Conservation (phyloP, 2,329 filamentous ascomycete species). For the Beauveria sp. region DNA sequence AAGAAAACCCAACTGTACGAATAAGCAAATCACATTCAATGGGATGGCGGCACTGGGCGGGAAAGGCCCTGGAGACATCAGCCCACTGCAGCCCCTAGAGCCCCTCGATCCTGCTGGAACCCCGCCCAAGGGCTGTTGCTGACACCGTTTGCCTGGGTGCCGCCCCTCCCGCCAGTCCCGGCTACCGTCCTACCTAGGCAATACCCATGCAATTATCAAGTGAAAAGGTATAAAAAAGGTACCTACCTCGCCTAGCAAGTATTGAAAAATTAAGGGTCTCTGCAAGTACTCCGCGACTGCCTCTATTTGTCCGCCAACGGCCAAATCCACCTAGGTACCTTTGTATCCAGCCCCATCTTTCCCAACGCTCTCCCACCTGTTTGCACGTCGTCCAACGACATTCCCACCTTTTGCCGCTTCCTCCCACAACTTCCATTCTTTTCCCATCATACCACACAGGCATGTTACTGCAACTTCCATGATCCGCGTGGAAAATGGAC, state of each 20-base stretch:
- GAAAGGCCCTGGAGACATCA: neutral
- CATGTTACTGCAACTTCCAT: neutral
- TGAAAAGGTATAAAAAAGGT: no score
- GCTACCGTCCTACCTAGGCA: no score
- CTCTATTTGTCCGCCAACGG: no score
- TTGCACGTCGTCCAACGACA: neutral
- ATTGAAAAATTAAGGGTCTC: no score
- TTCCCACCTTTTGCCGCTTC: neutral
- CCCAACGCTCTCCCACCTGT: neutral
- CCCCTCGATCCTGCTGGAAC: neutral
- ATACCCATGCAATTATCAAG: no score
- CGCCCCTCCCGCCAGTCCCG: no score
- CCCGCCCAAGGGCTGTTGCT: neutral
- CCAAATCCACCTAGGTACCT: no score
- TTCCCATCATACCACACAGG: neutral
- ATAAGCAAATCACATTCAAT: no score
- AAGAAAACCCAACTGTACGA: no score
- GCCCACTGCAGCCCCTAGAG: neutral
- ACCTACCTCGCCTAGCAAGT: no score
- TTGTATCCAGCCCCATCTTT: neutral
- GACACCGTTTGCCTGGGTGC: neutral
- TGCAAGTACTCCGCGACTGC: no score
- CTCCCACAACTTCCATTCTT: neutral
- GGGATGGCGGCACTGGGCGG: no score
- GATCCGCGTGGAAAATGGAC: slow-evolving; percentile 6